phyloP scores from a whole-genome alignment of 106 monocot genomes.

The Dendrobium huoshanense region DNA sequence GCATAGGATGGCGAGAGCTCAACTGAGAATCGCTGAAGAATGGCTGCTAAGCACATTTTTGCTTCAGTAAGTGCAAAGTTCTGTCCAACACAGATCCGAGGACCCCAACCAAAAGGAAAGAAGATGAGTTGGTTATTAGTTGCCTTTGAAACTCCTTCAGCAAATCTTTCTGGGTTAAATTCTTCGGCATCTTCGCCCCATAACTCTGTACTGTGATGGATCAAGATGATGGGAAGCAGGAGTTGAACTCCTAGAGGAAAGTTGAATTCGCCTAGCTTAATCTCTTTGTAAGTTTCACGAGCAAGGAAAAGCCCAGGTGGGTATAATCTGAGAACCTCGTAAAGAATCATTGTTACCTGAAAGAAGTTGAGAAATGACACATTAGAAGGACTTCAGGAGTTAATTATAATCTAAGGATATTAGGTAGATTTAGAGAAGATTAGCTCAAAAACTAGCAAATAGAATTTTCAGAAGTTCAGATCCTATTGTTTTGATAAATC shows the following conservation, averaged over 20 bases:
- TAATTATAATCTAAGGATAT: background rate
- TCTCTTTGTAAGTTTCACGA: slow-evolving; percentile 12
- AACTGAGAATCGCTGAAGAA: slow-evolving; percentile 43
- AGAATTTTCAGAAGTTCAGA: no score
- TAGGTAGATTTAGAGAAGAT: no score
- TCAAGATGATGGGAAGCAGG: slow-evolving; percentile 1
- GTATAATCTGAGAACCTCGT: slow-evolving; percentile 15
- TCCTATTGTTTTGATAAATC: no score
- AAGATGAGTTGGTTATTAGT: slow-evolving; percentile 24
- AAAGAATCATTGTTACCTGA: slow-evolving; percentile 21
- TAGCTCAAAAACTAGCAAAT: background rate
- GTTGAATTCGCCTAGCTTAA: slow-evolving; percentile 8
- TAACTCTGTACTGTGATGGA: slow-evolving; percentile 11
- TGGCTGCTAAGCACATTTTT: slow-evolving; percentile 44
- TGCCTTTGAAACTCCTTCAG: slow-evolving; percentile 12
- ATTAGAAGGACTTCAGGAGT: background rate
- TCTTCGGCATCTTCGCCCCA: slow-evolving; percentile 28
- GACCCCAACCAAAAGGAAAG: slow-evolving; percentile 71
- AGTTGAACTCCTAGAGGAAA: slow-evolving; percentile 12
- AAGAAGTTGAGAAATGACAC: slow-evolving; percentile 2
- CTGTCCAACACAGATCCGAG: slow-evolving; percentile 66
- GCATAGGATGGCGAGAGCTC: slow-evolving; percentile 45
- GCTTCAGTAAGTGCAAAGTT: slow-evolving; percentile 67
- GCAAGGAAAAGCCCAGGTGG: background rate
- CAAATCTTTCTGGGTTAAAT: slow-evolving; percentile 26